phyloP scores from a whole-genome alignment of 2,329 filamentous ascomycete species.

The Esteya vermicola region DNA sequence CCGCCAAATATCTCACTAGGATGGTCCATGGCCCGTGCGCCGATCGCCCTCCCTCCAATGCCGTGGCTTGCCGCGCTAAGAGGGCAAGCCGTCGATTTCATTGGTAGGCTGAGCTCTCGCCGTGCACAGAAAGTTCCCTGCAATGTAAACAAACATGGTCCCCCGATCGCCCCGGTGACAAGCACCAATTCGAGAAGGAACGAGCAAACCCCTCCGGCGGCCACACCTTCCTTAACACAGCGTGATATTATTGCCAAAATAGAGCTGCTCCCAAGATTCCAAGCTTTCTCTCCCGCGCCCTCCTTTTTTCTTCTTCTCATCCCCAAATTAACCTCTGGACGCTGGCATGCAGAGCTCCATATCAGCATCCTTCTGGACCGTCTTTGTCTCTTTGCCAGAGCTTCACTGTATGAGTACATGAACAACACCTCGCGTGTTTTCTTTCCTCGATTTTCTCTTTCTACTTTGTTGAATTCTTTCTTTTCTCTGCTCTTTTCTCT shows the following conservation, averaged over 20 bases:
- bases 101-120: neutral
- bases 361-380: neutral
- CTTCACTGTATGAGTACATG: no score
- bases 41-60: neutral
- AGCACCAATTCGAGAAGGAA: constrained; percentile 7
- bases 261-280: no score
- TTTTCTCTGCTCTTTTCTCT: no score
- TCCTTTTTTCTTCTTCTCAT: neutral
- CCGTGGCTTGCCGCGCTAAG: neutral
- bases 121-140: neutral
- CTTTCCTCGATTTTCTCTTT: no score
- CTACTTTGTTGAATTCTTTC: no score
- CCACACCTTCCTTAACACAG: constrained; percentile 3
- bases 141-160: constrained; percentile 13
- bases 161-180: constrained; percentile 12
- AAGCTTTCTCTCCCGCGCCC: neutral
- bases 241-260: constrained; percentile 1
- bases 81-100: neutral
- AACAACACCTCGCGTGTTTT: no score
- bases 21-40: no score
- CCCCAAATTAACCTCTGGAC: neutral
- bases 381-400: neutral
- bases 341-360: constrained; percentile 8
- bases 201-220: constrained; percentile 6
- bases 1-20: no score